Evolutionary conservation across 768 basidiomycete genomes (phyloP).

Genomic region (Tephrocybe sp.): DNA sequence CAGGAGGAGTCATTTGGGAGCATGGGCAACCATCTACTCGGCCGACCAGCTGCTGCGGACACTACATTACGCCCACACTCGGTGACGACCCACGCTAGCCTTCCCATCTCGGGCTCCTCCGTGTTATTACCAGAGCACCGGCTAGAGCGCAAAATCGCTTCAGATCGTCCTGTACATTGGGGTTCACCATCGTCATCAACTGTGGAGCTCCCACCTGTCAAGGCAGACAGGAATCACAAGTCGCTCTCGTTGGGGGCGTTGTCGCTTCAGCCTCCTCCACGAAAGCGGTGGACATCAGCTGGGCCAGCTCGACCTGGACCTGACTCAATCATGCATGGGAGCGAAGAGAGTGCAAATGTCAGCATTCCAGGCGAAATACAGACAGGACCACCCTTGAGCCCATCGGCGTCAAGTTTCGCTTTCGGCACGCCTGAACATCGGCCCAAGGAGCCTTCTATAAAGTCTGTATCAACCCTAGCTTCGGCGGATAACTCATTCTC

Average conservation of each 20-base stretch:
- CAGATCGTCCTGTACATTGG: constrained; percentile 18
- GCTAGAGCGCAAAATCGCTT: constrained; percentile 34
- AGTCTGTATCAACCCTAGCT: constrained; percentile 45
- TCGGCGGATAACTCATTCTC: constrained; percentile 36
- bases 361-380: constrained; percentile 18
- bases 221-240: constrained; percentile 27
- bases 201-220: constrained; percentile 4
- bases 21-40: constrained; percentile 54
- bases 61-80: constrained; percentile 23
- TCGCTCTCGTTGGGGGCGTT: constrained; percentile 33
- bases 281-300: constrained; percentile 46
- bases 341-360: constrained; percentile 13
- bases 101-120: constrained; percentile 33
- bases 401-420: constrained; percentile 24
- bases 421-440: constrained; percentile 40
- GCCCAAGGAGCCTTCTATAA: constrained; percentile 40
- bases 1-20: constrained; percentile 57
- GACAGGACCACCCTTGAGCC: constrained; percentile 27
- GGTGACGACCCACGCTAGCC: constrained; percentile 28
- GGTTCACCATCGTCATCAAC: constrained; percentile 19
- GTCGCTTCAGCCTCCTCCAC: constrained; percentile 49
- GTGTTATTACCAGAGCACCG: constrained; percentile 26
- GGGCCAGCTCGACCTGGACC: constrained; percentile 20
- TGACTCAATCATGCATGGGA: constrained; percentile 17
- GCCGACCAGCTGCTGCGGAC: constrained; percentile 38